Evolutionary conservation across 2,329 filamentous ascomycete species (phyloP), one percentile per base, ranked within the genome.

Genomic region (Elsinoe ampelina): DNA sequence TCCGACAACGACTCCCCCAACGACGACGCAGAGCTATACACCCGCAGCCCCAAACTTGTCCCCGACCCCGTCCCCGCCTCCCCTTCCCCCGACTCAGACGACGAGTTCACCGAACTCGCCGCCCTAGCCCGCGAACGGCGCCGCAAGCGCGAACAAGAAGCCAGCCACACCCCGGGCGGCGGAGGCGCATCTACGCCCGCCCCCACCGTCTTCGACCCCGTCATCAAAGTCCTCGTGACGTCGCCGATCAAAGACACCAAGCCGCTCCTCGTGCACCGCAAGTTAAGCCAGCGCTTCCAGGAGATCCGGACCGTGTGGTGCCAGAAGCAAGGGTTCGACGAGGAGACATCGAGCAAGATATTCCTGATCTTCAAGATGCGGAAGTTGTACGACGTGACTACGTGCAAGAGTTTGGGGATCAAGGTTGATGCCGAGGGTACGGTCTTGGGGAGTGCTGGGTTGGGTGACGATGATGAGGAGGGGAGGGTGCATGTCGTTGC

Each of bases 321-420:
- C 63, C 71, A 75, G 11, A 77, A 77, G 55, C 85, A 91, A 65
- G 69, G 68, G 1, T 78, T 82, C 47, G 69, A 73, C 1, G 70
- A 73, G 2, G 73, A 78, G 2, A 67, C 77, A 20, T 70, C 76
- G 1, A 72, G 77, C 3, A 73, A 75, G 0, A 73, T 95, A 15
- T 86, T 93, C 63, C 77, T 97, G 57, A 93, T 88, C 0, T 95
- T 88, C 85, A 84, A 84, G 61, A 79, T 81, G 22, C 81, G 81
- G 58, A 81, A 82, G 58, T 71, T 95, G 2, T 95, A 86, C 67
- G 82, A 87, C 61, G 79, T 80, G n/a, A 88, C 87, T 4, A 91
- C 85, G 1, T 84, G 88, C 58, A 77, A 77, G 55, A 83, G 80
- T 48, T 72, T 95, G 5, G 83, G 84, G 5, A 78, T 93, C 45